Evolutionary conservation across 139 green algal species (phyloP).

Genomic region (Chlamydomonas applanata): DNA sequence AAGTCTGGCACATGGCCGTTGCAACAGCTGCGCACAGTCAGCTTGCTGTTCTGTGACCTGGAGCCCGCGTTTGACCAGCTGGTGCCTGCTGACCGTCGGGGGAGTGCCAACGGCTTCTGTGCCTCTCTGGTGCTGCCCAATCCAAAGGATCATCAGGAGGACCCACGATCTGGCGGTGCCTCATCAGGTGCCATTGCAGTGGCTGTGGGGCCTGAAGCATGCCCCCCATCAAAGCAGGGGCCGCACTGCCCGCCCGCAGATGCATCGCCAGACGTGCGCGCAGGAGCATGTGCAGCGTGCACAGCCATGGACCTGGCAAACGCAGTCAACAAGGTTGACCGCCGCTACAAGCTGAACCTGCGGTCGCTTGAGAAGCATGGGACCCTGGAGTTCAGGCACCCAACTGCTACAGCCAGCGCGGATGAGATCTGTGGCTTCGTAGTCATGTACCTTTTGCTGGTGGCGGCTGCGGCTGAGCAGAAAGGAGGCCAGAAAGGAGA

Average conservation of each 20-base stretch:
- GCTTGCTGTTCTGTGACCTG: constrained; percentile 7
- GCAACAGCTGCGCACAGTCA: constrained; percentile 7
- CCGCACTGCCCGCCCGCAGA: background rate
- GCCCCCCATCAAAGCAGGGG: background rate
- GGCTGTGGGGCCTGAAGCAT: background rate
- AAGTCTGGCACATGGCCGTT: background rate
- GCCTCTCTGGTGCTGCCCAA: constrained; percentile 7
- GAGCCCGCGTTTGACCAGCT: constrained; percentile 17
- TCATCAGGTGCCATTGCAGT: too few species aligned
- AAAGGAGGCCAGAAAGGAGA: too few species aligned
- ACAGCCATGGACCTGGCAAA: background rate
- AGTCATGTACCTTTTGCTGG: constrained; percentile 17
- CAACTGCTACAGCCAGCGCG: constrained; percentile 6
- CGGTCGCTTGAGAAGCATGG: constrained; percentile 15
- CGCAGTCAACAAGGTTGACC: background rate
- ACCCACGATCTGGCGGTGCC: too few species aligned
- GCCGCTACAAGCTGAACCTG: constrained; percentile 31
- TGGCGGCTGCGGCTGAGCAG: background rate
- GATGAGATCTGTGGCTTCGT: constrained; percentile 18
- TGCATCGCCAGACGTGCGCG: constrained; percentile 8
- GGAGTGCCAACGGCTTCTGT: constrained; percentile 17
- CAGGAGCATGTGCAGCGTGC: background rate
- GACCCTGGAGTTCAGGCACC: constrained; percentile 21
- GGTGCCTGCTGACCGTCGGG: constrained; percentile 1
- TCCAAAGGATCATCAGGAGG: background rate